Evolutionary conservation across 2,329 filamentous ascomycete genomes (phyloP), one percentile per base, ranked within the genome.

Genomic region (Cytospora paraplurivora): DNA sequence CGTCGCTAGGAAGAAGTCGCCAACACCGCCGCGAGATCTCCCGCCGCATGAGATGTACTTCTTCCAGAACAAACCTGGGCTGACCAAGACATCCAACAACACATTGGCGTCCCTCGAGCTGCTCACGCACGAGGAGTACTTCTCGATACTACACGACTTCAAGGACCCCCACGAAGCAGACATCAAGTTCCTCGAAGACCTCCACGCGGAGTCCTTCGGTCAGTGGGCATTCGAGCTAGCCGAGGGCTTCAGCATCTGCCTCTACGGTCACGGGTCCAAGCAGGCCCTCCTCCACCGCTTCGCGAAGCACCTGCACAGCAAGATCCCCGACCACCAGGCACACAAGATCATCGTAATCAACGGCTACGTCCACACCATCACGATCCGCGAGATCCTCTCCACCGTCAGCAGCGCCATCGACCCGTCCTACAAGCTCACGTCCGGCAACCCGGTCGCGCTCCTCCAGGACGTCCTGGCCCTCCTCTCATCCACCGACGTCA

Each of bases 261-360:
- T 97, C 0, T 97, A 96, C 73, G 95, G 95, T 35, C 96, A 92
- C 73, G 95, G 95, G 0, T 96, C 93, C 2, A 99, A 99, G 76
- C 84, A 91, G 38, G 78, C 81, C 3, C 83, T 98, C 1, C 80
- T 94, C 11, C 86, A 88, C 65, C 82, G 85, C 51, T 96, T 97
- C 73, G 93, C 92, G 0, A 84, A 86, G 62, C 85, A 91, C 74
- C 72, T 91, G 15, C 85, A 91, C 71, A 76, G 82, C 58, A 75
- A 74, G 27, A 72, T 69, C 17, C 63, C 67, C 1, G 72, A 77
- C 13, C 73, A 76, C 8, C 68, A 75, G 49, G 76, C 75, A 1
- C 81, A 85, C 7, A 86, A 83, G 55, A 92, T 97, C 67, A 86
- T 97, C 44, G 81, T 98, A 7, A 83, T 96, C 66, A 98, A 98